Percentiles rank a stretch among this genome's conserved stretches.
phyloP scores from a whole-genome alignment of 2,329 filamentous ascomycete genomes.

The Hymenoscyphus infarciens region DNA sequence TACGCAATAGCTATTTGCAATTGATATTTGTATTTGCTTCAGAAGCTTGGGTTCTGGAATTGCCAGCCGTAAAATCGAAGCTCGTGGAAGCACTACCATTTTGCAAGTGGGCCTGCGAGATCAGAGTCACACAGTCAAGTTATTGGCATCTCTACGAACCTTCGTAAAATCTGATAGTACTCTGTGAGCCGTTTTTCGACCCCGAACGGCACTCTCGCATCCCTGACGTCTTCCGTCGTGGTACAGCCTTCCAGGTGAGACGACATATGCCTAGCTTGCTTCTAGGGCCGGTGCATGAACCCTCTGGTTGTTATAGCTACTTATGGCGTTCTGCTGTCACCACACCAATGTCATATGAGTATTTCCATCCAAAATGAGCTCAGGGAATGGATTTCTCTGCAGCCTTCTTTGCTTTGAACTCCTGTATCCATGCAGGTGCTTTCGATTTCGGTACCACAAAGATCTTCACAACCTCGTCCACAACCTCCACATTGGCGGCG shows the following conservation, averaged over 20 bases:
- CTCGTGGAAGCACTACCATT: background rate
- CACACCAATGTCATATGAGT: slow-evolving; percentile 1
- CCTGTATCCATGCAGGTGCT: slow-evolving; percentile 72
- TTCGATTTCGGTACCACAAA: slow-evolving; percentile 73
- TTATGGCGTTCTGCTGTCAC: background rate
- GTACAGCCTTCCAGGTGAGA: background rate
- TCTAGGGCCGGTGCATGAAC: background rate
- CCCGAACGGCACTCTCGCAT: background rate
- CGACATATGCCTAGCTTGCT: background rate
- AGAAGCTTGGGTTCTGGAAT: background rate
- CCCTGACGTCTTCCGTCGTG: background rate
- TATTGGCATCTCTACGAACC: background rate
- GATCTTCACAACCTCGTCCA: slow-evolving; percentile 80
- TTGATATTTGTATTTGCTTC: background rate
- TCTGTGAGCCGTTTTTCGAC: background rate
- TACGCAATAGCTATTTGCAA: background rate
- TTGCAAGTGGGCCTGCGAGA: background rate
- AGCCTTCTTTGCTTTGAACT: slow-evolving; percentile 75
- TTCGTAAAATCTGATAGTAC: background rate
- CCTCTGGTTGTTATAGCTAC: background rate
- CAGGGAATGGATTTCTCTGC: slow-evolving; percentile 38
- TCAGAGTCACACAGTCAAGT: background rate
- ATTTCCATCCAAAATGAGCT: background rate
- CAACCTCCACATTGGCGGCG: slow-evolving; percentile 76
- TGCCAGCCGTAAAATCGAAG: background rate